phyloP scores from a whole-genome alignment of 805 yeast genomes.

The Zygosaccharomyces gambellarensis region DNA sequence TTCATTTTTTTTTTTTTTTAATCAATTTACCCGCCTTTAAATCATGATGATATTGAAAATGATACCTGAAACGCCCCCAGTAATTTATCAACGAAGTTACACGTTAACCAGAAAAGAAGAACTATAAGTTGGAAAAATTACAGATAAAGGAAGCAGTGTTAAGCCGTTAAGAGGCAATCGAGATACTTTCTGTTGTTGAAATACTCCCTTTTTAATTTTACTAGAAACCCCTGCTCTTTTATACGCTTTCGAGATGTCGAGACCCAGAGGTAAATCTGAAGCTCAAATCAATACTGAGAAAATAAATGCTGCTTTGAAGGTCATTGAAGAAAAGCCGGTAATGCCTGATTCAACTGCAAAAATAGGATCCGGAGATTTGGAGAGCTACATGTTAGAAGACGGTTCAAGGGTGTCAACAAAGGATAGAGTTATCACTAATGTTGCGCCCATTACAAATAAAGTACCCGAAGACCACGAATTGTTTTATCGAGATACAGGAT shows the following conservation, averaged over 20 bases:
- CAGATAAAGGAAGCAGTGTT: no score
- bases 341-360: slow-evolving; percentile 5
- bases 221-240: background rate
- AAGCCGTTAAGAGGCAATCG: background rate
- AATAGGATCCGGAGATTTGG: slow-evolving; percentile 8
- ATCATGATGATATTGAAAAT: background rate
- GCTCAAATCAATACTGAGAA: slow-evolving; percentile 47
- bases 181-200: background rate
- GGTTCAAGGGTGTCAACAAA: slow-evolving; percentile 47
- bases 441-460: slow-evolving; percentile 60
- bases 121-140: background rate
- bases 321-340: slow-evolving; percentile 45
- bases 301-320: slow-evolving; percentile 61
- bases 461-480: slow-evolving; percentile 66
- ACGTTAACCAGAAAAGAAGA: background rate
- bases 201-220: background rate
- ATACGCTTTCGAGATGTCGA: background rate
- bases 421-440: slow-evolving; percentile 46
- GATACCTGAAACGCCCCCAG: slow-evolving; percentile 1
- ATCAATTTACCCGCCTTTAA: slow-evolving; percentile 1
- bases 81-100: background rate
- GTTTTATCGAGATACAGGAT: slow-evolving; percentile 50
- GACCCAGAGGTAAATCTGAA: slow-evolving; percentile 19
- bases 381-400: slow-evolving; percentile 43
- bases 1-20: background rate